A percentile compares a stretch with the other conserved stretches of the same genome.
These are phyloP conservation scores for Sporisorium sorghi DNA, from an alignment of 1,284 basidiomycete genomes.

Conservation along the genomic window DNA sequence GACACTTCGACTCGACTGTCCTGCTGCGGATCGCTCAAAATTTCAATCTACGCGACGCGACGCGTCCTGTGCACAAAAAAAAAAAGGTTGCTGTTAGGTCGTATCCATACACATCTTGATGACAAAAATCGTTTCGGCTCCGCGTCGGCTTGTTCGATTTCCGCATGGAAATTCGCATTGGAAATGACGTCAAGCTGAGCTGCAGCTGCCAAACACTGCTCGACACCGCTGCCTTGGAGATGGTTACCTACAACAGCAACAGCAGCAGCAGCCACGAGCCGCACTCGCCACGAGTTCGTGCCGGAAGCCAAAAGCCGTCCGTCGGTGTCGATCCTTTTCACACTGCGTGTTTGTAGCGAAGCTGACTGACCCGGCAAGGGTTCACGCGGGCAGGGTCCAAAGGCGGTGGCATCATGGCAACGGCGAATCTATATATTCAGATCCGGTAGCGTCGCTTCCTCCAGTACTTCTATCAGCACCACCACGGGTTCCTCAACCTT, in stretches of 20 bases:
- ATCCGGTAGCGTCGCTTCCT: too few species aligned
- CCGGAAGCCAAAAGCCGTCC: not conserved
- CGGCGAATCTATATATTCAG: too few species aligned
- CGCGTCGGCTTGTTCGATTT: too few species aligned
- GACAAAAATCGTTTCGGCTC: not conserved
- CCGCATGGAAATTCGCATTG: too few species aligned
- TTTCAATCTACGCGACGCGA: slow-evolving; percentile 31
- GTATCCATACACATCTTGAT: not conserved
- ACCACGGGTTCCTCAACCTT: not conserved
- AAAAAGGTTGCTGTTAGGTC: slow-evolving; percentile 21
- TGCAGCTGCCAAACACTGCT: not conserved
- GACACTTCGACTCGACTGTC: too few species aligned
- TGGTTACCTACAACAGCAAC: too few species aligned
- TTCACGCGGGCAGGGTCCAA: not conserved
- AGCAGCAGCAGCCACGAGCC: not conserved
- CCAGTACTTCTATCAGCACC: not conserved
- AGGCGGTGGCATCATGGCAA: too few species aligned
- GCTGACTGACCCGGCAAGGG: slow-evolving; percentile 1
- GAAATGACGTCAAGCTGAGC: slow-evolving; percentile 18
- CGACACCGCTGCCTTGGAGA: too few species aligned
- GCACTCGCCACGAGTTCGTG: too few species aligned
- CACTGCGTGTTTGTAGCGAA: too few species aligned
- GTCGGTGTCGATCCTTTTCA: not conserved
- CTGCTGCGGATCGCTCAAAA: too few species aligned
- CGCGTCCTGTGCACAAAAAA: slow-evolving; percentile 9